phyloP scores from a whole-genome alignment of 352 stramenopile species.

The Globisporangium alternatum region DNA sequence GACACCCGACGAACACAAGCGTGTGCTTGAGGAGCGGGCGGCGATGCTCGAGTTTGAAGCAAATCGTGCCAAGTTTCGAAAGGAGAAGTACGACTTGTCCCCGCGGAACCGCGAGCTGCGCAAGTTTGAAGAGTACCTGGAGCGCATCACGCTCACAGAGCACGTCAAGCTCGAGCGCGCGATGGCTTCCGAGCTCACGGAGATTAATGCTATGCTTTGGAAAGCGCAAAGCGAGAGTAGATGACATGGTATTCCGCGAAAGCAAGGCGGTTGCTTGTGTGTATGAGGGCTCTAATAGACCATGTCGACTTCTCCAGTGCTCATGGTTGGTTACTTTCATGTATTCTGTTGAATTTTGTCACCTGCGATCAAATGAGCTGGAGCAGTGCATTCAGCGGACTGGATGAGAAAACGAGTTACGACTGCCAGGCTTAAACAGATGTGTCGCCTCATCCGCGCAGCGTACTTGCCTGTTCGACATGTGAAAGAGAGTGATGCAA shows the following conservation, averaged over 20 bases:
- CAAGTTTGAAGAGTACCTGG: constrained; percentile 45
- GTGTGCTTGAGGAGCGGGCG: constrained; percentile 33
- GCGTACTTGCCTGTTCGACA: neutral
- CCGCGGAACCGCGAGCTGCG: constrained; percentile 35
- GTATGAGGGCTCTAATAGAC: neutral
- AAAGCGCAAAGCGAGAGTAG: neutral
- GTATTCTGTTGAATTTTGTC: too few relatives aligned
- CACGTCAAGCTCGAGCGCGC: constrained; percentile 41
- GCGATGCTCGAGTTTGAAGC: constrained; percentile 36
- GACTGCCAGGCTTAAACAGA: neutral
- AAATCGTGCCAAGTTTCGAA: constrained; percentile 41
- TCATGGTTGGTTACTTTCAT: too few relatives aligned
- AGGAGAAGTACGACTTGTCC: constrained; percentile 59
- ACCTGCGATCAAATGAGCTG: neutral
- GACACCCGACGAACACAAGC: constrained; percentile 22
- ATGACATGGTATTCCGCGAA: neutral
- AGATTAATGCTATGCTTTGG: neutral
- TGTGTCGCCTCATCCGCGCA: neutral
- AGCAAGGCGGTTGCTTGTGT: neutral
- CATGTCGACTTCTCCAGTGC: neutral
- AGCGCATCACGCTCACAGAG: constrained; percentile 55
- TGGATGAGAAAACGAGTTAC: too few relatives aligned
- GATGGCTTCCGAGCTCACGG: constrained; percentile 19
- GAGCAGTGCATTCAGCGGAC: neutral
- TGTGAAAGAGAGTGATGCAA: too few relatives aligned